Evolutionary conservation across 2,329 filamentous ascomycete species (phyloP), one percentile per base, ranked within the genome.

Genomic region (Colletotrichum somersetense): DNA sequence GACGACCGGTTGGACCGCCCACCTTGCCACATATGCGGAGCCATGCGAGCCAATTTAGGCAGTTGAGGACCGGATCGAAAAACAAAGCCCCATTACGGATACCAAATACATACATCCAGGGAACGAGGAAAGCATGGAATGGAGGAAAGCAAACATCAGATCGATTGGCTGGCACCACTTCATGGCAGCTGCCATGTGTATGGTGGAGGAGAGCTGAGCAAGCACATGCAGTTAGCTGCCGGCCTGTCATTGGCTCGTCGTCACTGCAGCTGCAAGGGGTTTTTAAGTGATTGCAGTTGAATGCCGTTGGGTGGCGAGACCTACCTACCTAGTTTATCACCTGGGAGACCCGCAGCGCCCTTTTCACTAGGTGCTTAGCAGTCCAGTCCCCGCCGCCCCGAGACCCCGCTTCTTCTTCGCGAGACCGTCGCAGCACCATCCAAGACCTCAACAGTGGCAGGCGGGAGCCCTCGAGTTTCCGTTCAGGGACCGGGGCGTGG

Each of bases 221-320:
- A 30, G 40, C 56, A 71, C 40, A 59, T 61, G 68, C 59, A 30
- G 33, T 57, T 23, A 30, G 33, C 38, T 23, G 1, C 40, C 20
- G 42, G 23, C 18, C 16, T 26, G 16, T 48, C 30, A 64, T 72
- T 67, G 68, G 71, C 46, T 50, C 35, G 23, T 59, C 26, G 44
- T 62, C 53, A 46, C 57, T 59, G 44, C 57, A 48, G 35, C 62
- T 71, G 48, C 72, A 68, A 62, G 72, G 46, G 69, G 68, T 50
- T 68, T 65, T 69, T 72, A 72, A 74, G 72, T 72, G 72, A 40
- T 74, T 69, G 72, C 69, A 74, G 44, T 53, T 30, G 40, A 16
- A 23, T 52, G 62, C 30, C 18, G 52, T 42, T 59, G 42, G 44
- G 33, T 62, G 62, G 52, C 6, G 48, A 18, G 48, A 16, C 12